Evolutionary conservation across 129 eudicot genomes (phyloP), one percentile per base, ranked within the genome.

Genomic region (Pseudognaphalium luteoalbum): DNA sequence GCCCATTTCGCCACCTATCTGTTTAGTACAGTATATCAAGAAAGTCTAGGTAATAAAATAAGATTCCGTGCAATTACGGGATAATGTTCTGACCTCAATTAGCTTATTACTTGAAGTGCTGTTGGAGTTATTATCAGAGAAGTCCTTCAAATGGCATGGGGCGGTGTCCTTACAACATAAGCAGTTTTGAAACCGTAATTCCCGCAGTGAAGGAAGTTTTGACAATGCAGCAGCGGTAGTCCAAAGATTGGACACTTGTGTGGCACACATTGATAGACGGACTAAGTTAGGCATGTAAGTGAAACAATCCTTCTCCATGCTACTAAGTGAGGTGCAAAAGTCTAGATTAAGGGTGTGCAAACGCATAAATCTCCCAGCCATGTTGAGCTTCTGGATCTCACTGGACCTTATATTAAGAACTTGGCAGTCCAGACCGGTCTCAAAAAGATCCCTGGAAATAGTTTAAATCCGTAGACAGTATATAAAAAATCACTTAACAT

Each of bases 341-440:
- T 89, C 96, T n/a, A 89, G 78, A 87, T 85, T 83, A 44, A 89
- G 90, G 39, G 87, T 89, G 81, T 83, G 86, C 79, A 87, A 76
- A 64, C 81, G 76, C 87, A 81, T 81, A 44, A 89, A 87, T 33
- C 58, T 83, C 65, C 89, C 89, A 20, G 79, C 68, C 85, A 83
- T 83, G 78, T 85, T 80, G 70, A 89, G 87, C 73, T 70, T 81
- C 62, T 71, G 84, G 35, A 87, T 77, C 75, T 84, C 78, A 2
- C 79, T 76, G 12, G 85, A 87, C 82, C 83, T 83, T 51, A 89
- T 34, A 73, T 76, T 85, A 42, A 89, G 42, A 28, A 75, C 82
- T 66, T 66, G 84, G 37, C 91, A 87, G 62, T 81, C 78, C 52
- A 87, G 66, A 76, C 96, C 96, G 57, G 65, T 59, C 77, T 74